phyloP scores from a whole-genome alignment of 2,329 filamentous ascomycete species.

The Acarospora socialis region DNA sequence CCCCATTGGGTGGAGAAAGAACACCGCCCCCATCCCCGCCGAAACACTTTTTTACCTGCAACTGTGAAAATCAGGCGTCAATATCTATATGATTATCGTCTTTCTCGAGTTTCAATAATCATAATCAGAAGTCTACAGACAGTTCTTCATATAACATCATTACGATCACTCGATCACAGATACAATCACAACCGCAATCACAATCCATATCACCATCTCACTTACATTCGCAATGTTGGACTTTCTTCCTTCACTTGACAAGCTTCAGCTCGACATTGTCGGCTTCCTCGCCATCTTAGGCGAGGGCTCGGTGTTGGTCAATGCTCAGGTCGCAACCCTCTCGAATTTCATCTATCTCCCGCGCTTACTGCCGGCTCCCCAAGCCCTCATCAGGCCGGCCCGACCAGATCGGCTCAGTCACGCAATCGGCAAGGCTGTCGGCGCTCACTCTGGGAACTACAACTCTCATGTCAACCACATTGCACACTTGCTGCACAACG shows the following conservation, averaged over 20 bases:
- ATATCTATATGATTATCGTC: too few relatives aligned
- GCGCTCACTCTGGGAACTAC: conserved; percentile 33
- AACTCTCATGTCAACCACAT: conserved; percentile 34
- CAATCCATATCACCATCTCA: too few relatives aligned
- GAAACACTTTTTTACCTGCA: too few relatives aligned
- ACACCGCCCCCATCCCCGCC: too few relatives aligned
- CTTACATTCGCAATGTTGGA: background rate
- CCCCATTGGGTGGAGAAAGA: too few relatives aligned
- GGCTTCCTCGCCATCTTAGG: conserved; percentile 38
- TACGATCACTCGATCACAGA: too few relatives aligned
- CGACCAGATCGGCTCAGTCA: conserved; percentile 30
- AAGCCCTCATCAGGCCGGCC: conserved; percentile 33
- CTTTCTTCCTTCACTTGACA: conserved; percentile 13
- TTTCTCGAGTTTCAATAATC: too few relatives aligned
- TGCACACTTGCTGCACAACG: conserved; percentile 26
- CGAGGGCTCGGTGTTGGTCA: conserved; percentile 35
- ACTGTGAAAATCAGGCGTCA: too few relatives aligned
- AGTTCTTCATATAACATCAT: too few relatives aligned
- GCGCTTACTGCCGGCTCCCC: conserved; percentile 36
- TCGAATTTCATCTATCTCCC: conserved; percentile 36
- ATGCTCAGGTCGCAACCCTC: conserved; percentile 36
- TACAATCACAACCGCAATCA: too few relatives aligned
- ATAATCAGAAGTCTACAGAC: too few relatives aligned
- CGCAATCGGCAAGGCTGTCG: conserved; percentile 28
- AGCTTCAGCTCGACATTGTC: conserved; percentile 40